Conservation (phyloP, 306 rosid species). For the Glycine tomentella region DNA sequence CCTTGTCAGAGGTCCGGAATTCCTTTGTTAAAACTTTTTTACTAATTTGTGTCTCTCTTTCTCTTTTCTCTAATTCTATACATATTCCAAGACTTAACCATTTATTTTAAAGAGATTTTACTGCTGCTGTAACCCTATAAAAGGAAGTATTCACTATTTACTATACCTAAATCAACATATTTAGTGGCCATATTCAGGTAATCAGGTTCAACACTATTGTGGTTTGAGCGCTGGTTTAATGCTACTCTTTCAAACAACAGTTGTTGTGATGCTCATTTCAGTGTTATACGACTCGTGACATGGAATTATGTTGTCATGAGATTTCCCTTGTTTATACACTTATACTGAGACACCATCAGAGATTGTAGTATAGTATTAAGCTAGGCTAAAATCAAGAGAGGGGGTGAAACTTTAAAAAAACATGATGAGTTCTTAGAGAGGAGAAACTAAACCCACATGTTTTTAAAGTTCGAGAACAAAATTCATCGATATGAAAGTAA, state of each 20-base stretch:
- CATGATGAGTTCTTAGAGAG: too few relatives aligned
- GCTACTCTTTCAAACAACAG: too few relatives aligned
- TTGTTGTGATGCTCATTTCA: too few relatives aligned
- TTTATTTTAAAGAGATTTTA: constrained; percentile 12
- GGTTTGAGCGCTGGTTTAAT: too few relatives aligned
- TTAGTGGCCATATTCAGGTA: too few relatives aligned
- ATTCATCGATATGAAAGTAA: too few relatives aligned
- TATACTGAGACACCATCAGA: background rate
- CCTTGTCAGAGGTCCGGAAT: constrained; percentile 74
- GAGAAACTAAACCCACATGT: too few relatives aligned
- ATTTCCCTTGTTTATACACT: too few relatives aligned
- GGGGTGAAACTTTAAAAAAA: background rate
- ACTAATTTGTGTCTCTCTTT: background rate
- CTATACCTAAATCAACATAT: background rate
- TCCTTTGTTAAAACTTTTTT: constrained; percentile 18
- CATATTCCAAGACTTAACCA: constrained; percentile 28
- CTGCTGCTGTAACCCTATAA: constrained; percentile 20
- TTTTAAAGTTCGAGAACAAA: too few relatives aligned
- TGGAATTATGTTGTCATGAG: too few relatives aligned
- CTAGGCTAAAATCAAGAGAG: background rate
- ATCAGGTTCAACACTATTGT: too few relatives aligned
- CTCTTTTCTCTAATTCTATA: background rate
- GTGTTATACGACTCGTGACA: too few relatives aligned
- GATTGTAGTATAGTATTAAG: background rate
- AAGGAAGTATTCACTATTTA: constrained; percentile 3